Evolutionary conservation across 192 early-diverging fungal species (phyloP), one percentile per base, ranked within the genome.

Genomic region (Gigaspora rosea): DNA sequence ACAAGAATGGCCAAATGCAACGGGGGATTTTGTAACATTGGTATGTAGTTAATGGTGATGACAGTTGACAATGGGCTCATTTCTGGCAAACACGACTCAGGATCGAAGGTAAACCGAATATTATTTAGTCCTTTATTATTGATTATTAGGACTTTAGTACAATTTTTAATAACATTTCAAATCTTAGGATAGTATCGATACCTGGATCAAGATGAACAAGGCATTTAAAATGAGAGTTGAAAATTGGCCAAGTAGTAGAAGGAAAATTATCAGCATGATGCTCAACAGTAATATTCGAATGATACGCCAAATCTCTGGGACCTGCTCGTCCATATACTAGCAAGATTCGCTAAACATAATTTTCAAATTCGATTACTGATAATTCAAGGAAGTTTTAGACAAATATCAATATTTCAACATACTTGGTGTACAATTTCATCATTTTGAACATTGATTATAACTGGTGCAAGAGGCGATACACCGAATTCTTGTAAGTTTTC

Each of bases 201-300:
- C 90, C 90, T 73, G 78, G 85, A 71, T 85, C 82, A 33, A 91
- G 82, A 77, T 88, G 87, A 0, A 88, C 88, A 22, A 91, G 81
- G 10, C 80, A 81, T 79, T 91, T 91, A 67, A 89, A 91, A 78
- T 85, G 83, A 12, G 86, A 86, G 59, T 88, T 82, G 8, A 86
- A 80, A 33, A 83, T 83, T 0, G 87, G 88, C 75, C 88, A 91
- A 3, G 63, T 73, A 8, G 84, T 79, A 18, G 83, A 75, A 18
- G 90, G 90, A 48, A 87, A 91, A 57, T 67, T 80, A 20, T 52
- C n/a, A 11, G 47, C 67, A 67, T 78, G 70, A 51, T 67, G 77
- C n/a, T 64, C 22, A 20, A 82, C 82, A 12, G 48, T 71, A 11
- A 82, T 73, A n/a, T 75, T 81, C 46, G 71, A 71, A 13, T 82